Base-by-base conservation (phyloP, 2,329 filamentous ascomycete genomes). In the Fusarium camptoceras region DNA sequence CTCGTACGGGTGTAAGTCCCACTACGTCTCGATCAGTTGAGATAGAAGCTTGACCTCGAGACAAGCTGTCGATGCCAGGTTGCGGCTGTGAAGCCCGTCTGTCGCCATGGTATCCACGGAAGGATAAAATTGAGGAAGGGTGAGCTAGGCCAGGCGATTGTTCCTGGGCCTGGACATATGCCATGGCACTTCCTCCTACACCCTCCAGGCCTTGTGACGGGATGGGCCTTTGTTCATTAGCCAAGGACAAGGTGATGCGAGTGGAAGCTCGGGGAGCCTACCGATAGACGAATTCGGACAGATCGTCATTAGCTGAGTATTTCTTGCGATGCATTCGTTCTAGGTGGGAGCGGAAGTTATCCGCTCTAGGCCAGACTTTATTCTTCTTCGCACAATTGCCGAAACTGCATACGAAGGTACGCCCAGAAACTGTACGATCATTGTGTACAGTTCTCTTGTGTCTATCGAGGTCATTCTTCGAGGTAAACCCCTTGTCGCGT, bases 301-400 rank as follows among this genome's bases (percentile, higher is more conserved):
- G 66, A 31, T 83, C 80, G 20, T 80, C 78, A 4, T 83, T 82
- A 5, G 76, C 64, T 6, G 64, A 59, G 12, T 84, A 76, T 2
- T 76, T 28, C 5, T 78, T 77, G 0, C 69, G 66, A 77, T 97
- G 94, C 73, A 93, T 88, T 14, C 91, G 87, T 51, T 82, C 83
- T 47, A 97, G 84, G 76, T 98, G 94, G 37, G 91, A 89, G 65
- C 90, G 90, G 78, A 97, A 97, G 75, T 98, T 98, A 78, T 98
- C 94, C 53, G 90, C 83, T 24, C 94, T 88, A 1, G 92, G 91
- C 93, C 93, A 97, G 37, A 85, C 81, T 77, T 97, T 97, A 2
- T 54, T 55, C 42, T 73, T 77, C 9, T 64, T 61, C 8, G 62
- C 65, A 47, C 78, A 79, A 18, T 60, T 47, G 1, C 62, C 75